A percentile compares a stretch with the other conserved stretches of the same genome.
phyloP scores from a whole-genome alignment of 164 flowering plant genomes.

The grape (Vitis vinifera) region DNA sequence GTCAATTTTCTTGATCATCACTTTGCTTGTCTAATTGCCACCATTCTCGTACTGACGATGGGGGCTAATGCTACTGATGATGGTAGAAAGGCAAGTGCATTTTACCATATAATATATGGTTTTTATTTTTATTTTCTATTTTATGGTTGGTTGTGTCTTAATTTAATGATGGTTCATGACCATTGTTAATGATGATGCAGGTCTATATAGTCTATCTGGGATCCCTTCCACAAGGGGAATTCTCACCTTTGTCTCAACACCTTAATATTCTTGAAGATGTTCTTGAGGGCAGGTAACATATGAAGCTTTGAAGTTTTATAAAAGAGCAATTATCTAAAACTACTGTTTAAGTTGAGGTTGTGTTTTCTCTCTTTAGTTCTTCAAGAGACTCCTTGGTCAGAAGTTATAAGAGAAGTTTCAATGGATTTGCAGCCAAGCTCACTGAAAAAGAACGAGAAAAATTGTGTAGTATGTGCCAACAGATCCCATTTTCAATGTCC shows the following conservation, averaged over 20 bases:
- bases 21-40: no score
- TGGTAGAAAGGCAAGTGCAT: no score
- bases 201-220: constrained; percentile 42
- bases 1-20: no score
- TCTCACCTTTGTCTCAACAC: constrained; percentile 26
- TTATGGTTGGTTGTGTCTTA: no score
- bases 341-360: background rate
- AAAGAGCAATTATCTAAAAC: background rate
- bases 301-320: no score
- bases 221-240: constrained; percentile 20
- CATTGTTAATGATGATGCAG: constrained; percentile 9
- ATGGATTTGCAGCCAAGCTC: constrained; percentile 34
- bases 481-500: background rate
- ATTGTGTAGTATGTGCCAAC: constrained; percentile 15
- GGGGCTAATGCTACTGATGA: no score
- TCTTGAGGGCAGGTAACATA: constrained; percentile 14
- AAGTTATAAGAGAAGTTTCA: constrained; percentile 29
- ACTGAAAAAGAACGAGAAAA: constrained; percentile 16
- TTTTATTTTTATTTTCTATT: no score
- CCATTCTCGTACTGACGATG: no score
- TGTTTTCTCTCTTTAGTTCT: constrained; percentile 1
- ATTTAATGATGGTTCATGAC: no score
- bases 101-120: no score
- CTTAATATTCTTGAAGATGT: constrained; percentile 22
- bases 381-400: constrained; percentile 6